Evolutionary conservation across 192 early-diverging fungal genomes (phyloP).

Genomic region (Linnemannia zychae): DNA sequence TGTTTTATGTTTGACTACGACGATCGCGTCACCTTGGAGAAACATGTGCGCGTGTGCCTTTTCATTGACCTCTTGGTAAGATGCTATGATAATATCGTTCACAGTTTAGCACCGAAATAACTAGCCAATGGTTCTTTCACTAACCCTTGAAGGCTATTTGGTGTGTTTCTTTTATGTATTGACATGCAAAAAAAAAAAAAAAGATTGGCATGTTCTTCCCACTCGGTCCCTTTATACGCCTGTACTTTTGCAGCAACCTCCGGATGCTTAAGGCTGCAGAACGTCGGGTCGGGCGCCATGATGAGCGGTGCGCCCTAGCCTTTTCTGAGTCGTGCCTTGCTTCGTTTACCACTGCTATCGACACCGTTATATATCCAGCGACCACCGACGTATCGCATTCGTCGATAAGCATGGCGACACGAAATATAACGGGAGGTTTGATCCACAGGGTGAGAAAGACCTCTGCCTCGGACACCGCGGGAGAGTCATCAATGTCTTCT

Average conservation of each 20-base stretch:
- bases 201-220: constrained; percentile 24
- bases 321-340: neutral
- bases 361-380: neutral
- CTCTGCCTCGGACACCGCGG: too few species aligned
- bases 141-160: too few species aligned
- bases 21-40: neutral
- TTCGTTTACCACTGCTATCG: neutral
- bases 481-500: too few species aligned
- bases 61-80: neutral
- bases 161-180: neutral
- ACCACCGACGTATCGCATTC: neutral
- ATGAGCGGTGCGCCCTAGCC: constrained; percentile 13
- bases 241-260: constrained; percentile 18
- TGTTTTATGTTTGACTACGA: neutral
- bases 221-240: constrained; percentile 14
- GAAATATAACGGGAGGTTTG: too few species aligned
- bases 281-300: constrained; percentile 6
- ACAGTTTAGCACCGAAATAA: too few species aligned
- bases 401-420: too few species aligned
- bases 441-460: too few species aligned
- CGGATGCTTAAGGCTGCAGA: constrained; percentile 3
- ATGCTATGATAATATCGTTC: too few species aligned
- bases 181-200: too few species aligned
- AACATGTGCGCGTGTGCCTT: neutral
- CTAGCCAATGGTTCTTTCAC: neutral